Evolutionary conservation across 768 basidiomycete species (phyloP).

Genomic region (Russula lepida): DNA sequence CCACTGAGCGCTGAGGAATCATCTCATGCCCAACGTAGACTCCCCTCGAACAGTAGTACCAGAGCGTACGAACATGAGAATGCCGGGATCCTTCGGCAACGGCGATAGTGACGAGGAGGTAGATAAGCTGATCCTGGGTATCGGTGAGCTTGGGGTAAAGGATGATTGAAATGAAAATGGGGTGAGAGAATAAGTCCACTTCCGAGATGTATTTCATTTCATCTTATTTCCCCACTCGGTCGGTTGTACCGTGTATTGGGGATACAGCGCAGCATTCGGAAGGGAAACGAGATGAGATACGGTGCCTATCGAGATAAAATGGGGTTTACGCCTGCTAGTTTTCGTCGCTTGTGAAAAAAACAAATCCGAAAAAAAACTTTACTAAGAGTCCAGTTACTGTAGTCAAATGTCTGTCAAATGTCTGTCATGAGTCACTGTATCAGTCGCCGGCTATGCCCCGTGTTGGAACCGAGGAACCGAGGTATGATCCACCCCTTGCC

Average conservation of each 20-base stretch:
- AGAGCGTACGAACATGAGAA: background rate
- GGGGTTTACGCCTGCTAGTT: background rate
- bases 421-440: background rate
- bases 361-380: background rate
- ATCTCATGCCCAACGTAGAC: background rate
- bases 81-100: slow-evolving; percentile 9
- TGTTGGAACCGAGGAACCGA: background rate
- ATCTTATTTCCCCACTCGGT: background rate
- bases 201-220: background rate
- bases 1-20: background rate
- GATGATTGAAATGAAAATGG: background rate
- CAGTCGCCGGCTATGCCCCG: background rate
- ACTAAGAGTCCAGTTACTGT: no score
- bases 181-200: no score
- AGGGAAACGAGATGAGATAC: background rate
- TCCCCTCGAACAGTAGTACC: background rate
- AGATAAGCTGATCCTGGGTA: background rate
- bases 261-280: background rate
- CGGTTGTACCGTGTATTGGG: background rate
- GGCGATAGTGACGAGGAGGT: background rate
- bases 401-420: background rate
- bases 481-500: background rate
- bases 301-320: background rate
- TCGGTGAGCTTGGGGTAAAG: background rate
- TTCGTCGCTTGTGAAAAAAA: background rate